A percentile compares a stretch with the other conserved stretches of the same genome.
Conservation (phyloP, 345 rosid species). For the Anastatica hierochuntica region DNA sequence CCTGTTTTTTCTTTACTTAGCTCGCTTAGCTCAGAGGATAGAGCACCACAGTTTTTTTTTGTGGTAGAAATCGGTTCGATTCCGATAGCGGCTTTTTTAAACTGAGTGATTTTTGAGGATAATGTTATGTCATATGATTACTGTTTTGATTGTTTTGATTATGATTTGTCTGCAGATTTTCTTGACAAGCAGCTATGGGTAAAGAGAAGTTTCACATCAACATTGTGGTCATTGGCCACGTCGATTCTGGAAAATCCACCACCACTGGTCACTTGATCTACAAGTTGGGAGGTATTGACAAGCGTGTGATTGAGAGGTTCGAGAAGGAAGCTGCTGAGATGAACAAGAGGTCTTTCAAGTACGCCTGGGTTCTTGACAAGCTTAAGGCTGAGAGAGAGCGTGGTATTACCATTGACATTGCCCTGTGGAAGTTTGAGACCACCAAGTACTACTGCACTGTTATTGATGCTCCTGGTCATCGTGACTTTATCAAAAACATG, state of each 20-base stretch:
- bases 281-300: slow-evolving; percentile 82
- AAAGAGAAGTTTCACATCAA: slow-evolving; percentile 67
- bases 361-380: slow-evolving; percentile 78
- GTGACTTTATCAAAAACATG: slow-evolving; percentile 75
- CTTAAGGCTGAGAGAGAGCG: slow-evolving; percentile 81
- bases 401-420: slow-evolving; percentile 76
- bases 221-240: slow-evolving; percentile 79
- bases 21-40: slow-evolving; percentile 12
- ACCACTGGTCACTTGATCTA: slow-evolving; percentile 76
- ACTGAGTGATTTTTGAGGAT: no score
- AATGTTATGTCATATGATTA: no score
- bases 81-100: slow-evolving; percentile 11
- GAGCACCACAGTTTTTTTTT: slow-evolving; percentile 9
- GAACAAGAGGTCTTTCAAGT: slow-evolving; percentile 83
- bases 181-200: slow-evolving; percentile 34
- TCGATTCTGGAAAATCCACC: slow-evolving; percentile 72
- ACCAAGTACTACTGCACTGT: slow-evolving; percentile 73
- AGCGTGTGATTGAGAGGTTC: slow-evolving; percentile 78
- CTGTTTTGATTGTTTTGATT: neutral
- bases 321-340: slow-evolving; percentile 90
- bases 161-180: neutral
- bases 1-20: neutral
- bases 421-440: slow-evolving; percentile 71
- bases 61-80: slow-evolving; percentile 23
- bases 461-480: slow-evolving; percentile 75